Evolutionary conservation across 2,329 filamentous ascomycete genomes (phyloP), one percentile per base, ranked within the genome.

Genomic region (Colletotrichum abscissum): DNA sequence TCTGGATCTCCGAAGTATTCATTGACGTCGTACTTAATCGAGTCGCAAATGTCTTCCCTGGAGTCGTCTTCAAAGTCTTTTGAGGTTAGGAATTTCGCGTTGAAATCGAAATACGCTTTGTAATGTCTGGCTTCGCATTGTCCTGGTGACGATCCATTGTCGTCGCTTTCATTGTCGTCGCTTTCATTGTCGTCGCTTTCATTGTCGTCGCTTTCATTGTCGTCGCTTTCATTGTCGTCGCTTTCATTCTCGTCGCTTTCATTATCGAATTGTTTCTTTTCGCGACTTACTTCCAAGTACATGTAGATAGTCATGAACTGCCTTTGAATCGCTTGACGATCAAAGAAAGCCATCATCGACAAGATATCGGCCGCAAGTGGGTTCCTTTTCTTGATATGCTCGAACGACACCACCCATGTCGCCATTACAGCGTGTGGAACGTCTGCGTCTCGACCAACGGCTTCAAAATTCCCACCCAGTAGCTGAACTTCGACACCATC

Each of bases 381-480:
- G 38, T 76, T 62, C n/a, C 77, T 77, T n/a, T 38, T 33, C 4
- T 79, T 28, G 16, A 84, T 81, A 11, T 83, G 79, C 8, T 80
- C 72, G 1, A 84, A 84, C 1, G 81, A 83, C 3, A 83, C 63
- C 11, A 81, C 78, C 81, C 80, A 84, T 0, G 81, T 82, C 26
- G 76, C 71, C 11, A 28, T 16, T 6, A 84, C 77, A 0, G 82
- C 76, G 2, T 70, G 78, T 1, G 79, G 75, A 0, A 77, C 24
- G 28, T 38, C 35, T 11, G 8, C 2, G 7, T 38, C 33, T 77
- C 1, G 75, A 77, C 80, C 78, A 16, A 83, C 83, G 1, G 79
- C 77, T 24, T 83, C 69, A n/a, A 38, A 38, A 5, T 38, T 38
- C 11, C 12, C 35, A 14, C 74, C 79, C 7, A 84, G 68, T 1